Conservation (phyloP, 2,329 filamentous ascomycete species). For the Corinectria fuckeliana region DNA sequence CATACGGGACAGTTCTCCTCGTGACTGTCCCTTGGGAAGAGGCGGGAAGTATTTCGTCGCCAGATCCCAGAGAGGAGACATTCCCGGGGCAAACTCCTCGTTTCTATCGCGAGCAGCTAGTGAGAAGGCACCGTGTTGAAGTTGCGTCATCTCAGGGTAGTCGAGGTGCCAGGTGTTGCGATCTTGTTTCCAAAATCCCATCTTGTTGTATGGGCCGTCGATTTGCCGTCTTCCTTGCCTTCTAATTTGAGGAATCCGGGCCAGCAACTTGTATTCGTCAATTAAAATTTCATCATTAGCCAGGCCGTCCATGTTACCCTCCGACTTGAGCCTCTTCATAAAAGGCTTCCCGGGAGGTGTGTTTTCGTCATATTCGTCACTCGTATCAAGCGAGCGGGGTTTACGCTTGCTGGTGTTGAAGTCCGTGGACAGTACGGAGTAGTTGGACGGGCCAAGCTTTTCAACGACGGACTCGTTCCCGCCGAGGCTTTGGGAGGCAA, state of each 20-base stretch:
- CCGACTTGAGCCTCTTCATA: constrained; percentile 64
- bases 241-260: constrained; percentile 56
- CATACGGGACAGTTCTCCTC: constrained; percentile 12
- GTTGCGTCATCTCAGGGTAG: constrained; percentile 69
- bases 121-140: constrained; percentile 63
- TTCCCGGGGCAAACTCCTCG: constrained; percentile 61
- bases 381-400: constrained; percentile 54
- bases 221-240: constrained; percentile 62
- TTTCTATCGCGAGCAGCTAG: constrained; percentile 56
- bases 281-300: constrained; percentile 45
- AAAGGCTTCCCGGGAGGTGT: constrained; percentile 51
- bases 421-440: constrained; percentile 40
- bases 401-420: constrained; percentile 64
- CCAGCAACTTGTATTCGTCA: constrained; percentile 55
- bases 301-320: constrained; percentile 47
- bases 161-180: constrained; percentile 64
- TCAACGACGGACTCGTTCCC: constrained; percentile 47
- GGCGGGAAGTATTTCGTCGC: constrained; percentile 67
- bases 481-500: constrained; percentile 62
- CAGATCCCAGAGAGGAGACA: constrained; percentile 59
- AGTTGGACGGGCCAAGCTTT: constrained; percentile 28
- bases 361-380: constrained; percentile 57
- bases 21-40: constrained; percentile 32
- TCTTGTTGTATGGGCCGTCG: constrained; percentile 62
- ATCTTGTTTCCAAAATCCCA: constrained; percentile 64